Evolutionary conservation across 2,329 filamentous ascomycete genomes (phyloP), one percentile per base, ranked within the genome.

Genomic region (Xenoacremonium recifei): DNA sequence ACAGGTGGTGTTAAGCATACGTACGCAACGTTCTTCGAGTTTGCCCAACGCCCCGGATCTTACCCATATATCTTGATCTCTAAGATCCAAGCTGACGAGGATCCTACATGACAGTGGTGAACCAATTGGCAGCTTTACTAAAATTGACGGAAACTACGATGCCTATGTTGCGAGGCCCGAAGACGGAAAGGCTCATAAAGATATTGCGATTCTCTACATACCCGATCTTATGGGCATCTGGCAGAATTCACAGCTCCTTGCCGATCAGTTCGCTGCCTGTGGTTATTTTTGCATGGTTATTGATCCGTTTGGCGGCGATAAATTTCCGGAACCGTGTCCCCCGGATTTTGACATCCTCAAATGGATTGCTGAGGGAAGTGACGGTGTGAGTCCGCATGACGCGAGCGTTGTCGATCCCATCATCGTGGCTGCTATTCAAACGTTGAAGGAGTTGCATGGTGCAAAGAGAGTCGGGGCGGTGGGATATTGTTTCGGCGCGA

Each of bases 401-500:
- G n/a, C 32, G 10, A 34, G 20, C 9, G 15, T 6, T 5, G 20
- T 34, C n/a, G 32, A 34, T 20, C 32, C 32, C 5, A 34, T 34
- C 9, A 15, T 34, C 5, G n/a, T 19, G 32, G 15, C 5, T 5
- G 32, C 32, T 12, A 5, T 6, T 48, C 51, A 29, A 53, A 39
- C 1, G 53, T 37, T 2, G 45, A 51, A 7, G 55, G 44, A 2
- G 32, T 70, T 80, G 44, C 68, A 72, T 46, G 73, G 75, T 7
- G 65, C 76, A 35, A 78, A 77, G 62, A 79, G 75, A 52, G 62
- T 88, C 20, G 84, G 77, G 2, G 76, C 70, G 18, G 76, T 82
- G 2, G 85, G 85, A 0, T 88, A 88, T 66, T 89, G 85, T 66
- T 88, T 88, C 51, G 84, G 85, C 32, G 84, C 73, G 20, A 44